These are phyloP conservation scores for Leccinum variicolor DNA, from an alignment of 768 basidiomycete genomes.

Conservation along the genomic window DNA sequence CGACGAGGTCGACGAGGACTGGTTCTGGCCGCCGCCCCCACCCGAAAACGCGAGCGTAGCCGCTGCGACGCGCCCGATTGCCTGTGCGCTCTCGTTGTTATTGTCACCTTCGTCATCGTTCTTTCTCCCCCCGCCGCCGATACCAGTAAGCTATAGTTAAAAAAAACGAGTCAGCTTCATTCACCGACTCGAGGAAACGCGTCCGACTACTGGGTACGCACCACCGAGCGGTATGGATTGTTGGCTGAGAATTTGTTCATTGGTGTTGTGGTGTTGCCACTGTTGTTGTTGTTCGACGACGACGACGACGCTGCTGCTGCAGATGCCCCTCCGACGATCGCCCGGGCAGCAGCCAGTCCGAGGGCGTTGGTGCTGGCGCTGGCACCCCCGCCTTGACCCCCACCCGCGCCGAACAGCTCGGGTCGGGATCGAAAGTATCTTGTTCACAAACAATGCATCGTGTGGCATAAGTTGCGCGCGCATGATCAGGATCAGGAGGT, in stretches of 20 bases:
- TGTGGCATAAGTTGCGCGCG: neutral
- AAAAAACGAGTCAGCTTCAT: neutral
- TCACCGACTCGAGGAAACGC: too few species aligned
- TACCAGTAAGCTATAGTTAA: neutral
- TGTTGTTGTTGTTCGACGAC: too few species aligned
- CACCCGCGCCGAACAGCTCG: slow-evolving; percentile 47
- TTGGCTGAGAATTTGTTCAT: slow-evolving; percentile 21
- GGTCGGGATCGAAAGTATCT: slow-evolving; percentile 77
- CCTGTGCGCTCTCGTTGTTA: neutral
- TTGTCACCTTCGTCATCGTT: neutral
- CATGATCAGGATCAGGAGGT: neutral
- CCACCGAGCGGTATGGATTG: slow-evolving; percentile 30
- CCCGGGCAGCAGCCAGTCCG: slow-evolving; percentile 8
- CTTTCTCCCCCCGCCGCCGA: neutral
- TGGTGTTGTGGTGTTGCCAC: too few species aligned
- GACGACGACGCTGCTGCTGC: too few species aligned
- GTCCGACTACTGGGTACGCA: slow-evolving; percentile 18
- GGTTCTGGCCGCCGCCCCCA: neutral
- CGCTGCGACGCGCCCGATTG: slow-evolving; percentile 53
- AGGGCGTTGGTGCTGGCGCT: neutral
- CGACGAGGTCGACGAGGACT: neutral
- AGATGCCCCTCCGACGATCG: neutral
- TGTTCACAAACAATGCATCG: neutral
- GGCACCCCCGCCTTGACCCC: slow-evolving; percentile 11
- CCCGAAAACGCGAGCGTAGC: slow-evolving; percentile 45